Evolutionary conservation across 257 asterid genomes (phyloP), one percentile per base, ranked within the genome.

Genomic region (Gentiana dahurica): DNA sequence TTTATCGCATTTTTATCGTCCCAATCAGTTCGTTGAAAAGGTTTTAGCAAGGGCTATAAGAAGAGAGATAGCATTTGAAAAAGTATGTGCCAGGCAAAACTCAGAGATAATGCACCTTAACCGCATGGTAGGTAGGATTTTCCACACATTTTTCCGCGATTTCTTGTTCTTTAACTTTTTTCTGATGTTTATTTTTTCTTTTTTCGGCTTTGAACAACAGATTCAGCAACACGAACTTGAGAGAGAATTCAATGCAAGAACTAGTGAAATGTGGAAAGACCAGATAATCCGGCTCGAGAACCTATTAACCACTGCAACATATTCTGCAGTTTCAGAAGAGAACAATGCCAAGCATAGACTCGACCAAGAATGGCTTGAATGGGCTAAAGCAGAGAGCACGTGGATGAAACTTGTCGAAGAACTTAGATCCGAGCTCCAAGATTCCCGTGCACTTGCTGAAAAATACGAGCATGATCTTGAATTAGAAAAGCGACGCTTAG

Each of bases 201-300:
- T 54, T 66, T 61, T 52, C 65, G 33, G 54, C 54, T 2, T 67
- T 46, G 8, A 59, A 32, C 36, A 10, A 58, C 65, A 61, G 65
- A 51, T 61, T 9, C 58, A 61, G 13, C 65, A 61, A 24, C 52
- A 51, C 51, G 52, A 61, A 43, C 58, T 50, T 37, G 65, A 61
- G 58, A 37, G 65, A 41, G 65, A 61, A 51, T 50, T 57, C 38
- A 61, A 61, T 61, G 58, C 58, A 2, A 61, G 50, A 36, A 61
- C 52, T 9, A 52, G 51, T 5, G 58, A 61, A 51, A 61, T 58
- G 10, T 34, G 58, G 36, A 58, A 61, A 61, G 65, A 61, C 39
- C 50, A 51, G 45, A 61, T 61, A 50, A 51, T 44, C 52, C 65
- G 58, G 47, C 65, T 51, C 12, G 58, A 61, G 36, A 61, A 51